Evolutionary conservation across 371 early-diverging fungal genomes (phyloP).

Genomic region (Dichotomocladium elegans): DNA sequence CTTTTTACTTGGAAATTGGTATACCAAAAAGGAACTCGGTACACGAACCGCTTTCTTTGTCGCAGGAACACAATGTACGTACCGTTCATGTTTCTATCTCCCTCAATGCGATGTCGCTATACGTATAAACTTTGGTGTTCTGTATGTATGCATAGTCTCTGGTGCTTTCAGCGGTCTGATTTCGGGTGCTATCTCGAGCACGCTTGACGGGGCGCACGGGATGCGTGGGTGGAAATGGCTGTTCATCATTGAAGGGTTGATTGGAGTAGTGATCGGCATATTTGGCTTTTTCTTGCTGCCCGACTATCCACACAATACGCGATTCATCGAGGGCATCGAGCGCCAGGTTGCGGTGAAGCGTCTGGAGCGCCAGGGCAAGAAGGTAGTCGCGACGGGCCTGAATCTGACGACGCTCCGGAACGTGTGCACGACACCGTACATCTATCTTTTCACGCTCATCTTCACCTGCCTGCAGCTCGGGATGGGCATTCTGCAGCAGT

Average conservation of each 20-base stretch:
- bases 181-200: conserved; percentile 33
- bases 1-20: conserved; percentile 75
- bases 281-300: conserved; percentile 50
- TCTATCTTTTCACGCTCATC: conserved; percentile 28
- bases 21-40: conserved; percentile 72
- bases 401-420: conserved; percentile 26
- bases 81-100: conserved; percentile 47
- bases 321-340: conserved; percentile 48
- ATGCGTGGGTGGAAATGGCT: conserved; percentile 61
- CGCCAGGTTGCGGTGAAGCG: conserved; percentile 45
- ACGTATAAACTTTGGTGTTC: too few relatives aligned
- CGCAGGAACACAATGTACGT: conserved; percentile 50
- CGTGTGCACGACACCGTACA: conserved; percentile 33
- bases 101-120: too few relatives aligned
- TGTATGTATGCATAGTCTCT: too few relatives aligned
- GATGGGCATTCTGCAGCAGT: conserved; percentile 41
- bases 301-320: conserved; percentile 49
- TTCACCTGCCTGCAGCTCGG: conserved; percentile 44
- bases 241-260: conserved; percentile 54
- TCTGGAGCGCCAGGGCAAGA: conserved; percentile 39
- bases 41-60: conserved; percentile 68
- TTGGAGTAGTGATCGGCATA: conserved; percentile 42
- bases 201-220: conserved; percentile 38
- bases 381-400: conserved; percentile 12
- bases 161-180: conserved; percentile 25